Percentiles rank a stretch among this genome's conserved stretches.
These are phyloP conservation scores for Herpetomonas muscarum DNA, from an alignment of 208 protist species.

Conservation along the genomic window DNA sequence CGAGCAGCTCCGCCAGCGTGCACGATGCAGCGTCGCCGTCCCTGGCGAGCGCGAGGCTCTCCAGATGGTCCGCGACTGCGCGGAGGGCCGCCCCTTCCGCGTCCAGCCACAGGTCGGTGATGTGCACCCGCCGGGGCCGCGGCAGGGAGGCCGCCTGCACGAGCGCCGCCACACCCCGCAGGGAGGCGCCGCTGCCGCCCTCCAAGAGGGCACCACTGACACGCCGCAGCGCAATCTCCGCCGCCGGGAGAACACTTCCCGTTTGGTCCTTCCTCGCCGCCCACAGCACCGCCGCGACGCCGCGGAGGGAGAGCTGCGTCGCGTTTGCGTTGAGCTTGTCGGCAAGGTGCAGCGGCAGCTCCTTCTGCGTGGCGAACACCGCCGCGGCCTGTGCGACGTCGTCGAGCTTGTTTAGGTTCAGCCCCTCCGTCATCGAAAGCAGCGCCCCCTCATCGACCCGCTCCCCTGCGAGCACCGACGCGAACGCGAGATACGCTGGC, in stretches of 20 bases:
- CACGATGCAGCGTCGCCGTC: neutral
- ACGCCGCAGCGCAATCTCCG: neutral
- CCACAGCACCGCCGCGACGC: slow-evolving; percentile 32
- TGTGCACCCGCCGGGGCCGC: too few relatives aligned
- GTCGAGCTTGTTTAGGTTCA: slow-evolving; percentile 10
- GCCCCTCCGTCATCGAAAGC: slow-evolving; percentile 10
- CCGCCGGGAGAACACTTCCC: neutral
- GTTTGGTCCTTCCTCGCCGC: slow-evolving; percentile 2
- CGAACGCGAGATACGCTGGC: too few relatives aligned
- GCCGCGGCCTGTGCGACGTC: slow-evolving; percentile 14
- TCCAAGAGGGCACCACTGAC: slow-evolving; percentile 1
- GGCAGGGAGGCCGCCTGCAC: too few relatives aligned
- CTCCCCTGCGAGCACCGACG: slow-evolving; percentile 6
- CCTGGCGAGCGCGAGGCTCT: neutral
- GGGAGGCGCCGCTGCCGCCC: too few relatives aligned
- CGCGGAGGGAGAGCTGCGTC: slow-evolving; percentile 15
- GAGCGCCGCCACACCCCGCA: too few relatives aligned
- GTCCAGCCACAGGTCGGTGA: too few relatives aligned
- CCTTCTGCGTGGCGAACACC: slow-evolving; percentile 13
- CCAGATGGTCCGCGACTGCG: too few relatives aligned
- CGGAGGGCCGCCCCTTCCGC: too few relatives aligned
- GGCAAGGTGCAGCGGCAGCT: slow-evolving; percentile 10
- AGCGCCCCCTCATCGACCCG: slow-evolving; percentile 21
- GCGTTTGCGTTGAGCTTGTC: neutral
- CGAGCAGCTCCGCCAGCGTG: slow-evolving; percentile 1